These are phyloP conservation scores for Hirschfeldia incana DNA, from an alignment of 345 rosid species.

Conservation along the genomic window DNA sequence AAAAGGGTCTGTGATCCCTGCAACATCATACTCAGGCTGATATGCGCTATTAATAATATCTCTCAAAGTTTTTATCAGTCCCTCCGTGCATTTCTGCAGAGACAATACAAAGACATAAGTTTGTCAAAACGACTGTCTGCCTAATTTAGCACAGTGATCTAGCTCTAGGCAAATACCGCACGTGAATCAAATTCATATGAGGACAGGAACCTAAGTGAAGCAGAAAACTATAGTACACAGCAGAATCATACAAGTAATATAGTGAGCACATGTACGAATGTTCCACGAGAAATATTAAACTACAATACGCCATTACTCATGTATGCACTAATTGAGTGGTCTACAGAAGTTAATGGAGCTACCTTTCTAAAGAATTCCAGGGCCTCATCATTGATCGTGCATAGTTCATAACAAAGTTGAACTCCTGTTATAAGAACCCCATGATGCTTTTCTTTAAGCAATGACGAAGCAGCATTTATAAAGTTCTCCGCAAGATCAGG, in stretches of 20 bases:
- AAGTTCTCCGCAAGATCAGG: conserved; percentile 98
- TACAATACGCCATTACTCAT: not conserved
- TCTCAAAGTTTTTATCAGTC: conserved; percentile 80
- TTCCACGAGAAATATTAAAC: conserved; percentile 1
- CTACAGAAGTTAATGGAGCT: conserved; percentile 21
- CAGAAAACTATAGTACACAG: conserved; percentile 7
- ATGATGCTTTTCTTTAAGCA: conserved; percentile 98
- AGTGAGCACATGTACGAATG: conserved; percentile 10
- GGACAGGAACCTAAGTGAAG: not conserved
- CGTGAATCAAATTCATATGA: not conserved
- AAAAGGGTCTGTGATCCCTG: conserved; percentile 97
- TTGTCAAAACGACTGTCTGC: conserved; percentile 11
- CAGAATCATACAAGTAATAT: conserved; percentile 15
- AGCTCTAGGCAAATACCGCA: not conserved
- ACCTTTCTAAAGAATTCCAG: conserved; percentile 91
- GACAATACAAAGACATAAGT: conserved; percentile 12
- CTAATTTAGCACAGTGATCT: conserved; percentile 1
- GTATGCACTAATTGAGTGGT: not conserved
- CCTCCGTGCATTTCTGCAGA: conserved; percentile 84
- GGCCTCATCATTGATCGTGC: conserved; percentile 87
- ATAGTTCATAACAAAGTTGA: conserved; percentile 93
- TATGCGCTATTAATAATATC: conserved; percentile 91
- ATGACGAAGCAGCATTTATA: conserved; percentile 77
- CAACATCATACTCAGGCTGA: conserved; percentile 96
- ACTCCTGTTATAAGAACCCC: conserved; percentile 94